Conservation (phyloP, 108 stramenopile species). For the Nitzschia sp. region DNA sequence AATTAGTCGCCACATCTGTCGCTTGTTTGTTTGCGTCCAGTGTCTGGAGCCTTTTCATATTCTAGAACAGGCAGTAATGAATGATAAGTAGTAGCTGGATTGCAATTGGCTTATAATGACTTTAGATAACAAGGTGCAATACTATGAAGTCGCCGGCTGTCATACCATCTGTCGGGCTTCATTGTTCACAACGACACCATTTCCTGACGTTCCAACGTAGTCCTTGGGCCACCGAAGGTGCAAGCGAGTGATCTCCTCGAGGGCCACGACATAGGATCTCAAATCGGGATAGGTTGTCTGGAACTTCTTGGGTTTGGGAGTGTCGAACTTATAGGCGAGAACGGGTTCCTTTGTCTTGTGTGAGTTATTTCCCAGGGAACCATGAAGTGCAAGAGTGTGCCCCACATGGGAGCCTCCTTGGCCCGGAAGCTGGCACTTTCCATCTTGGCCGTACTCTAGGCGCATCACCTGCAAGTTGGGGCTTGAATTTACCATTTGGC, state of each 20-base stretch:
- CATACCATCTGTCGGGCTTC: slow-evolving; percentile 48
- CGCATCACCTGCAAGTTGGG: slow-evolving; percentile 73
- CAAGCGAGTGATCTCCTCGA: slow-evolving; percentile 48
- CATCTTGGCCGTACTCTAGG: slow-evolving; percentile 59
- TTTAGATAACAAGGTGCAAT: too few relatives aligned
- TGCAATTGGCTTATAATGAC: too few relatives aligned
- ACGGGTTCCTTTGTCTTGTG: slow-evolving; percentile 24
- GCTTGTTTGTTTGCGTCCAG: not conserved
- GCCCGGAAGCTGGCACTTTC: slow-evolving; percentile 39
- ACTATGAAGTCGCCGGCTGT: too few relatives aligned
- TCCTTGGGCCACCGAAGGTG: slow-evolving; percentile 52
- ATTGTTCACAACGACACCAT: slow-evolving; percentile 61
- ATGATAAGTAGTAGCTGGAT: too few relatives aligned
- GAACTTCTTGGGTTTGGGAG: slow-evolving; percentile 44
- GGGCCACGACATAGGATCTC: slow-evolving; percentile 44
- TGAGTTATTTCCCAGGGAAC: slow-evolving; percentile 17
- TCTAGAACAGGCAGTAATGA: too few relatives aligned
- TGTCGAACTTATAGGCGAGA: slow-evolving; percentile 49
- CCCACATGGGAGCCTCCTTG: slow-evolving; percentile 52
- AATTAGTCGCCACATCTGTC: not conserved
- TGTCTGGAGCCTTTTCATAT: too few relatives aligned
- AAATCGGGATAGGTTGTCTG: slow-evolving; percentile 41
- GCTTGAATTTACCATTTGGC: slow-evolving; percentile 58
- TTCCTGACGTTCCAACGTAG: slow-evolving; percentile 51
- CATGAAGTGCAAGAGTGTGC: slow-evolving; percentile 50